Base-by-base conservation (phyloP, 495 filamentous ascomycete genomes). In the Aspergillus avenaceus region DNA sequence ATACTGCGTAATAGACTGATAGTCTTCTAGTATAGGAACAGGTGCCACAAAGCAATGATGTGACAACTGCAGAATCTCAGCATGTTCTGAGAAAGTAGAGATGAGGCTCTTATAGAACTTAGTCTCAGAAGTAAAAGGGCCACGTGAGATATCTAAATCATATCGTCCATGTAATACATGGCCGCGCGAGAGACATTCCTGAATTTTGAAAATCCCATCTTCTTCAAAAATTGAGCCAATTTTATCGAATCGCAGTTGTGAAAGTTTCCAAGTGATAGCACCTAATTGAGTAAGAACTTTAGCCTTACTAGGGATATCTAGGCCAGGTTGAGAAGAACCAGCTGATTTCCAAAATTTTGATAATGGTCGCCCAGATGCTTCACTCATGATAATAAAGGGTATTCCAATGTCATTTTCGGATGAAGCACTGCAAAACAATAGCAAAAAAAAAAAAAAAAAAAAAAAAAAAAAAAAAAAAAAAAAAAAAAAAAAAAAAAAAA, bases 341-440 rank as follows among this genome's bases (percentile, higher is more conserved):
- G 38, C 24, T 45, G 52, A 13, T 44, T 43, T 55, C 60, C 56
- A 63, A 31, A 41, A 13, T 26, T 53, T 54, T 38, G 46, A 54
- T 16, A 66, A 41, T 26, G 53, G 54, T 49, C 43, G 31, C 5
- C 63, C 63, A 32, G 54, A 38, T n/a, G 63, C 63, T 45, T 62
- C 46, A 47, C 49, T 62, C 53, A 66, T 66, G 22, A 64, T 12
- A 27, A 64, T 62, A 38, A 52, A 64, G 0, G 63, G 60, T 31
- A 64, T 40, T 0, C 55, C 58, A 22, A 66, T 48, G 2, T 59
- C 53, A 41, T 60, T 64, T 40, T 63, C 50, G 19, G 29, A 41
- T 2, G 56, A 60, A 41, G 41, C 45, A 50, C 62, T 65, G 31
- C 34, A 31, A 25, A 23, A 42, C 3, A n/a, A 49, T 43, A 55